Evolutionary conservation across 2,329 filamentous ascomycete genomes (phyloP).

Genomic region (Chaetomium olivaceum): DNA sequence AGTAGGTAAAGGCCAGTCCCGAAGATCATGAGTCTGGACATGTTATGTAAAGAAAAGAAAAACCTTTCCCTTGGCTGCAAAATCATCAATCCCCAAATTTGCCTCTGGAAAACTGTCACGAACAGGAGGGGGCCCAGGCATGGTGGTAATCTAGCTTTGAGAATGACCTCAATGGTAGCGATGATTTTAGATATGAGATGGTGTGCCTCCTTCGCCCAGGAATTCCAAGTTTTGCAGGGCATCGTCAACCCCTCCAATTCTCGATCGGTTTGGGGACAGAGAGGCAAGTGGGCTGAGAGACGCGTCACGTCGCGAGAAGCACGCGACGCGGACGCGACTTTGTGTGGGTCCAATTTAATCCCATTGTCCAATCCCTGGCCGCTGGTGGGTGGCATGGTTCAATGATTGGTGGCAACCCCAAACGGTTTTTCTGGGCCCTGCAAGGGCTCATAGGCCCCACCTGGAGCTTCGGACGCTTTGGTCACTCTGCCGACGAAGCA

Average conservation of each 20-base stretch:
- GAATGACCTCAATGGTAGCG: not conserved
- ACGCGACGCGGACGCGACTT: conserved; percentile 29
- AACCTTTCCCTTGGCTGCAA: conserved; percentile 5
- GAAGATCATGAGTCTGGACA: not conserved
- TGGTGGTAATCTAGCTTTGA: not conserved
- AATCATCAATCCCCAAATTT: not conserved
- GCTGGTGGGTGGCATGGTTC: not conserved
- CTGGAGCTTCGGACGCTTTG: not conserved
- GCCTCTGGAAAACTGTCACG: not conserved
- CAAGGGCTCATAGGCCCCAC: not conserved
- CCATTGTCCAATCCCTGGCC: conserved; percentile 28
- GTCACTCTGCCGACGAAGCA: not conserved
- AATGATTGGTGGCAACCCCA: conserved; percentile 24
- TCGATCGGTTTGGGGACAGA: not conserved
- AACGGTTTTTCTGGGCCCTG: conserved; percentile 18
- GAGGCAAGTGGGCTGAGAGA: conserved; percentile 11
- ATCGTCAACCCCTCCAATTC: not conserved
- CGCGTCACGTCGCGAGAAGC: conserved; percentile 28
- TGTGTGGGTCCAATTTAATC: conserved; percentile 24
- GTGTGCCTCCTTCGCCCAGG: not conserved
- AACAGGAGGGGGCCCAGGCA: not conserved
- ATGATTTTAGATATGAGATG: not conserved
- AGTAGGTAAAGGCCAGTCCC: conserved; percentile 11
- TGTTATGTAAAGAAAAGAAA: too few species aligned
- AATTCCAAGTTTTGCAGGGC: not conserved